Evolutionary conservation across 495 filamentous ascomycete genomes (phyloP), one percentile per base, ranked within the genome.

Genomic region (Ascobolus immersus): DNA sequence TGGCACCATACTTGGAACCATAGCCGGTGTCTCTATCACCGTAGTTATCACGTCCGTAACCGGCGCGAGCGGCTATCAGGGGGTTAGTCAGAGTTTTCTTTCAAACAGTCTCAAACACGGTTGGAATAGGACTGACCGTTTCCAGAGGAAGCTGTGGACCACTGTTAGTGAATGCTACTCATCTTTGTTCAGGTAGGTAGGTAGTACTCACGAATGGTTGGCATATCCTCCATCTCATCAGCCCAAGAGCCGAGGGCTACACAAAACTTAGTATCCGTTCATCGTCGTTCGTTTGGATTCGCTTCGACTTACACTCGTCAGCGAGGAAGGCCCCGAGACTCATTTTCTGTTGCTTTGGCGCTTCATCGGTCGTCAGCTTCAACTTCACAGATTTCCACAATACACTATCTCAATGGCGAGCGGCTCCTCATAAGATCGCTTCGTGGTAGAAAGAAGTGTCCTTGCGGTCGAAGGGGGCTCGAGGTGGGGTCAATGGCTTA

Each of bases 311-410:
- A 92, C 84, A 69, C 53, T 77, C 65, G 48, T 92, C 77, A 38
- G 62, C 64, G 61, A 94, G 61, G 62, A 99, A 94, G 45, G 71
- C 70, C 56, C 77, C 76, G 45, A 93, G 68, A 59, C 71, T 72
- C 74, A 96, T 79, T 68, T 86, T 94, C 62, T 79, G 71, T 55
- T 71, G 68, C 59, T 92, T 92, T 34, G 79, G 81, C 61, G 77
- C 80, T 92, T 49, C 32, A 54, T 27, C 19, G 43, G 35, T n/a
- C n/a, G n/a, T n/a, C n/a, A n/a, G n/a, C n/a, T n/a, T n/a, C n/a
- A n/a, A n/a, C n/a, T n/a, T n/a, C n/a, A n/a, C n/a, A n/a, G n/a
- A 48, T 67, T 38, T 65, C 56, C 44, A 44, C 37, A 27, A 32
- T 21, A 31, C 44, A 35, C 28, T 34, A 38, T 37, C 18, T 10